Conservation (phyloP, 768 basidiomycete genomes). For the Suillus paluster region DNA sequence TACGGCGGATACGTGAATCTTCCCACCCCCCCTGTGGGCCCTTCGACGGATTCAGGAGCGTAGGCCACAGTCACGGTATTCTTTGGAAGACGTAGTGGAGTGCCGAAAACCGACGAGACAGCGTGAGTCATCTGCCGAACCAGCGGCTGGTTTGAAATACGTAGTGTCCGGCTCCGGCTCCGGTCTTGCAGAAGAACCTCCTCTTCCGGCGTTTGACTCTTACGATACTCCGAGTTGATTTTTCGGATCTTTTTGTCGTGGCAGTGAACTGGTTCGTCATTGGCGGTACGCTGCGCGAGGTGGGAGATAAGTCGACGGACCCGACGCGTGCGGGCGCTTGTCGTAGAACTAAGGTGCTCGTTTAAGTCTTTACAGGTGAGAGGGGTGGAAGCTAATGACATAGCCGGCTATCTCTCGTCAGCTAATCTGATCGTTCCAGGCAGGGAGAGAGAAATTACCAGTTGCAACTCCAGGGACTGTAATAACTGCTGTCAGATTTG, state of each 20-base stretch:
- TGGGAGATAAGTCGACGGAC: not conserved
- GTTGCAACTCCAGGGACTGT: not conserved
- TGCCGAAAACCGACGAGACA: not conserved
- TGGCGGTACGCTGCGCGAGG: not conserved
- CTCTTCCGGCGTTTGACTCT: not conserved
- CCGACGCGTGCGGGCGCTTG: not conserved
- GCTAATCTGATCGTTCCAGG: not conserved
- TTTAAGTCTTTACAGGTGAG: not conserved
- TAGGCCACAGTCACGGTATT: not conserved
- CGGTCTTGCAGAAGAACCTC: not conserved
- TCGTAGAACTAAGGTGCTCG: not conserved
- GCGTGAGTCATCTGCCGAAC: not conserved
- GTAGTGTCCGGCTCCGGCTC: not conserved
- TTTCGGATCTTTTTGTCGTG: not conserved
- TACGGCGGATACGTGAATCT: not conserved
- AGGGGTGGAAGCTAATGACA: not conserved
- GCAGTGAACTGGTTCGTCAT: not conserved
- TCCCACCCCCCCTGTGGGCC: not conserved
- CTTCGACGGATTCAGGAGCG: not conserved
- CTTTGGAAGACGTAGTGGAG: not conserved
- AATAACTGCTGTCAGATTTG: not conserved
- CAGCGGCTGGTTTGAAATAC: not conserved
- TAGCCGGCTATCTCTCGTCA: not conserved
- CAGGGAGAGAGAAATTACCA: not conserved
- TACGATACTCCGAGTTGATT: not conserved